These are phyloP conservation scores for Serendipita sp. DNA, from an alignment of 768 basidiomycete genomes.

Conservation along the genomic window DNA sequence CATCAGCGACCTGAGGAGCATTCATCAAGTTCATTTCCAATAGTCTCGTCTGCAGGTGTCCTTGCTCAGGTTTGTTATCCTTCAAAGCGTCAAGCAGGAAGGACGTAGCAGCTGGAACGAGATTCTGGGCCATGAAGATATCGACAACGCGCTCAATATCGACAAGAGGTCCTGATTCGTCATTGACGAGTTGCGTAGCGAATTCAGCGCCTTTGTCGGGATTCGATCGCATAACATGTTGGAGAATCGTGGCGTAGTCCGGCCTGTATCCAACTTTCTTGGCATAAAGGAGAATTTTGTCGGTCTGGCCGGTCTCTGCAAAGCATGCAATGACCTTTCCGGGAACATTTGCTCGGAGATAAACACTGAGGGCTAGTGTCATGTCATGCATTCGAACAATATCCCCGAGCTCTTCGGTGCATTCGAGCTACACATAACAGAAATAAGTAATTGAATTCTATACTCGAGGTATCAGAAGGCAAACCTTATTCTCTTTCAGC, in stretches of 20 bases:
- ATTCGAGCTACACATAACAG: slow-evolving; percentile 52
- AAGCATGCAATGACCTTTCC: slow-evolving; percentile 99
- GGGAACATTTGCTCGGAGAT: slow-evolving; percentile 91
- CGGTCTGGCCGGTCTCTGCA: slow-evolving; percentile 94
- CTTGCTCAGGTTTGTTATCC: slow-evolving; percentile 96
- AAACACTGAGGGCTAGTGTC: slow-evolving; percentile 93
- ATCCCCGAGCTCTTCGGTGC: slow-evolving; percentile 96
- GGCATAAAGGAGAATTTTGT: slow-evolving; percentile 93
- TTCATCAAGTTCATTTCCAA: slow-evolving; percentile 96
- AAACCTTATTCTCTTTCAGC: slow-evolving; percentile 97
- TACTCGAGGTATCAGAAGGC: slow-evolving; percentile 6
- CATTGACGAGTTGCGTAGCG: slow-evolving; percentile 84
- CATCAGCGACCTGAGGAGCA: slow-evolving; percentile 97
- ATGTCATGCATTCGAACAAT: slow-evolving; percentile 89
- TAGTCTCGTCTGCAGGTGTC: slow-evolving; percentile 84
- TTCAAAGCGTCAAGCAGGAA: slow-evolving; percentile 96
- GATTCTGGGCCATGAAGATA: slow-evolving; percentile 98
- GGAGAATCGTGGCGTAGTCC: slow-evolving; percentile 80
- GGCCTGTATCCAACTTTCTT: slow-evolving; percentile 93
- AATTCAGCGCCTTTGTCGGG: slow-evolving; percentile 98
- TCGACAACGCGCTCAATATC: slow-evolving; percentile 94
- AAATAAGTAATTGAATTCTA: slow-evolving; percentile 2
- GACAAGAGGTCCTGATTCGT: slow-evolving; percentile 80
- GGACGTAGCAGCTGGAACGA: slow-evolving; percentile 97
- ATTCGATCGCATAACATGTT: slow-evolving; percentile 91